Evolutionary conservation across 192 early-diverging fungal genomes (phyloP).

Genomic region (Gigaspora rosea): DNA sequence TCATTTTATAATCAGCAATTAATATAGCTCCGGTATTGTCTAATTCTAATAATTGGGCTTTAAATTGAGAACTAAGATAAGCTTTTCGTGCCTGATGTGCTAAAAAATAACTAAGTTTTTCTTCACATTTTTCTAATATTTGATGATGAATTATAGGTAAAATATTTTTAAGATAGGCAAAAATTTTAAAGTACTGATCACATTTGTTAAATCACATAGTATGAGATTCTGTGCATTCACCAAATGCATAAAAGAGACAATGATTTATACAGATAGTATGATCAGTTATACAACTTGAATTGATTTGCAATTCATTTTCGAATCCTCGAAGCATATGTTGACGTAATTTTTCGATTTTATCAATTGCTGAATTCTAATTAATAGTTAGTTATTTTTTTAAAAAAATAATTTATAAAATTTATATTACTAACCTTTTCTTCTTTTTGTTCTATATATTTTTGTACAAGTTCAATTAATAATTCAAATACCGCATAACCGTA

Average conservation of each 20-base stretch:
- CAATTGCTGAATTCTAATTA: not conserved
- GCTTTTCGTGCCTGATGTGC: not conserved
- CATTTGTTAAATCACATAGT: not conserved
- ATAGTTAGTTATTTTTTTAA: too few relatives aligned
- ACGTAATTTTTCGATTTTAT: not conserved
- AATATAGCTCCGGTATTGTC: not conserved
- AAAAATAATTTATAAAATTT: too few relatives aligned
- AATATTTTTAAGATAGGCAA: not conserved
- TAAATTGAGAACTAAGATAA: not conserved
- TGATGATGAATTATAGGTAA: not conserved
- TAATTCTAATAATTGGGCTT: not conserved
- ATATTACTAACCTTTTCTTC: not conserved
- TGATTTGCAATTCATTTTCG: not conserved
- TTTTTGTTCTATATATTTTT: not conserved
- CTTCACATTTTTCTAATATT: not conserved
- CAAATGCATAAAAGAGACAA: not conserved
- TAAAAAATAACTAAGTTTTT: not conserved
- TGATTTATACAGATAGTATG: conserved; percentile 2
- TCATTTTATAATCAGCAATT: not conserved
- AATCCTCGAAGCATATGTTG: not conserved
- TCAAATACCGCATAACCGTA: conserved; percentile 10
- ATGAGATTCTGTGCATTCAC: not conserved
- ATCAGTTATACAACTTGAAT: not conserved
- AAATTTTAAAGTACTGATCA: not conserved
- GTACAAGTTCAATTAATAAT: not conserved